Base-by-base conservation (phyloP, 2,329 filamentous ascomycete genomes). In the Aspergillus eucalypticola region DNA sequence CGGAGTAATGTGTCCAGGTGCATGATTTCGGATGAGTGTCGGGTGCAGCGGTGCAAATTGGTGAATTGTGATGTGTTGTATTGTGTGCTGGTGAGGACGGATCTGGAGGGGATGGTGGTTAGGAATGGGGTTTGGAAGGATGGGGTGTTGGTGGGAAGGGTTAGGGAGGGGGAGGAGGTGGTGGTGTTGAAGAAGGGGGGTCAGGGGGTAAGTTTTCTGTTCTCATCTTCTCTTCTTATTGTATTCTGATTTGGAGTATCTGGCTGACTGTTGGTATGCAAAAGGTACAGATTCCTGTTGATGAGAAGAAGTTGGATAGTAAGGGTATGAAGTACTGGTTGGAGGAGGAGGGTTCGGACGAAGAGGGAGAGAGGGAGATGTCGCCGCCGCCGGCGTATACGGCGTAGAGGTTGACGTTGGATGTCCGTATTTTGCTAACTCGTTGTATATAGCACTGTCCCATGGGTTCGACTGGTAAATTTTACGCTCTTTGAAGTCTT, bases 301-400 rank as follows among this genome's bases (percentile, higher is more conserved):
- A 35, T 13, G 32, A 35, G 32, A 35, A 35, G 11, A 35, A 35
- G 32, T 13, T 35, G 32, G 11, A 15, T 35, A 35, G 32, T 1
- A 35, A 7, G 41, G 19, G 15, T 44, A 11, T 19, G 2, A 23
- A n/a, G 10, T 4, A 19, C 2, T 44, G 41, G 41, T 21, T 44
- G 4, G 91, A 94, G 38, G 88, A 94, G 74, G 92, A 35, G 32
- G 15, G 32, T 5, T 35, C 32, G 32, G 32, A 35, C 4, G 32
- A 11, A 13, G 32, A 35, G 32, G 32, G 32, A 5, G 32, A 0
- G 32, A 35, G 32, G 11, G 11, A 13, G 32, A 35, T 35, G 32
- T 35, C 32, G 10, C 32, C 32, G 32, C 32, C 32, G 11, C 32
- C 32, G 32, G 10, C 32, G 11, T 35, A 35, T 35, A 35, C 32